Percentiles rank a stretch among this genome's conserved stretches.
phyloP scores from a whole-genome alignment of 176 grass and related monocot genomes.

The Triticum aestivum region DNA sequence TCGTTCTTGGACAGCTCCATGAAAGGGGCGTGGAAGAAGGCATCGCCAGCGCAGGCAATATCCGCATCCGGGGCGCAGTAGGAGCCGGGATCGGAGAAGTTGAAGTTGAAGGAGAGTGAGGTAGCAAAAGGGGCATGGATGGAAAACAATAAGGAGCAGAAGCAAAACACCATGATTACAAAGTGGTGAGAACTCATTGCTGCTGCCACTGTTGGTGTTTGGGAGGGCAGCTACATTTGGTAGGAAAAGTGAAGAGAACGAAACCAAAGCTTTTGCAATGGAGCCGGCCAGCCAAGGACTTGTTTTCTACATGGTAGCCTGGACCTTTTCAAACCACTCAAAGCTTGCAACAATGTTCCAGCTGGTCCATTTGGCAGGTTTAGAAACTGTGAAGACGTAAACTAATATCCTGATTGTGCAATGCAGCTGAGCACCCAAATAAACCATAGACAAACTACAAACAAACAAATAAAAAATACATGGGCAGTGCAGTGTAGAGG shows the following conservation, averaged over 20 bases:
- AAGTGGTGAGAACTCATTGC: background rate
- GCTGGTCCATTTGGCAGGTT: conserved; percentile 5
- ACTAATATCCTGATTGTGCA: background rate
- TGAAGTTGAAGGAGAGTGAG: conserved; percentile 51
- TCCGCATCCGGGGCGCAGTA: background rate
- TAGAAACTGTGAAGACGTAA: background rate
- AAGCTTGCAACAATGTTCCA: background rate
- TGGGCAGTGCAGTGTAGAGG: background rate
- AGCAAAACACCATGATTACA: background rate
- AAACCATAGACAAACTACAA: background rate
- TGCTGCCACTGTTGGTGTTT: background rate
- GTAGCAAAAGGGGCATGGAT: background rate
- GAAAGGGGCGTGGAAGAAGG: background rate
- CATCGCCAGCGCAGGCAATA: conserved; percentile 11
- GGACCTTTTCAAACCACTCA: background rate
- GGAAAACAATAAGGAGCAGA: background rate
- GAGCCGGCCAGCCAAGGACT: background rate
- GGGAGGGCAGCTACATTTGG: background rate
- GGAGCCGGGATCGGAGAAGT: conserved; percentile 23
- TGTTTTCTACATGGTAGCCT: background rate
- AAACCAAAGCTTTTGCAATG: background rate
- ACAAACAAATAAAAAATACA: background rate
- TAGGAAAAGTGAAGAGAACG: background rate
- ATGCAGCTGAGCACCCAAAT: background rate
- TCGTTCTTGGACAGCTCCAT: conserved; percentile 32